Conservation (phyloP, 371 early-diverging fungal genomes). For the Syncephalastrum sp. region DNA sequence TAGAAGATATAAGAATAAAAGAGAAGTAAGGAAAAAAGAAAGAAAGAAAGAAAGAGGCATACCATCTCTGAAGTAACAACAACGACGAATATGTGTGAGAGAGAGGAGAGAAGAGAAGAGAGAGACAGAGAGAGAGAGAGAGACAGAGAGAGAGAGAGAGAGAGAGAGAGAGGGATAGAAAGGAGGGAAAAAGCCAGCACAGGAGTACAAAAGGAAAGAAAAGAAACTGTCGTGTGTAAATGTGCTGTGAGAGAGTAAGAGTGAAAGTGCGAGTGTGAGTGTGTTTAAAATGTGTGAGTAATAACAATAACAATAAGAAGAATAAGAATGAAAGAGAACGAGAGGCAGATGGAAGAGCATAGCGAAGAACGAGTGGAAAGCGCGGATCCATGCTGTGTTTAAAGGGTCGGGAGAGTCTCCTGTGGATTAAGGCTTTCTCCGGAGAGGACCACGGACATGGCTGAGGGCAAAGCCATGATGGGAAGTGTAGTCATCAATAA, state of each 20-base stretch:
- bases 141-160: constrained; percentile 7
- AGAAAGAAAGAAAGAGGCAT: constrained; percentile 7
- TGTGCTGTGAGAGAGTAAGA: too few species aligned
- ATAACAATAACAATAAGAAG: too few species aligned
- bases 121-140: constrained; percentile 9
- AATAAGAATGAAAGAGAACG: not conserved
- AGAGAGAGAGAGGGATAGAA: constrained; percentile 6
- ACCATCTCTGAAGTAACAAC: not conserved
- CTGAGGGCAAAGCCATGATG: constrained; percentile 19
- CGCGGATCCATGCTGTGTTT: too few species aligned
- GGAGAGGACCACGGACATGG: constrained; percentile 16
- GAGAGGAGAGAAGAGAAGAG: not conserved
- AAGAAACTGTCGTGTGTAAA: not conserved
- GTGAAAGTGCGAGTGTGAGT: constrained; percentile 4
- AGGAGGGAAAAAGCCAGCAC: constrained; percentile 2
- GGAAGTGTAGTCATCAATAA: constrained; percentile 3
- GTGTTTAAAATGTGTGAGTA: not conserved
- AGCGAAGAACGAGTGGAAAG: too few species aligned
- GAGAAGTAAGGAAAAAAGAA: constrained; percentile 2
- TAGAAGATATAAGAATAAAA: constrained; percentile 2
- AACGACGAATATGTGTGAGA: not conserved
- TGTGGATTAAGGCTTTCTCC: constrained; percentile 21
- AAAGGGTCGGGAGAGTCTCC: too few species aligned
- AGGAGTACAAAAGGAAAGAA: constrained; percentile 2
- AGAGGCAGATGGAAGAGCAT: not conserved